Base-by-base conservation (phyloP, 75 land plant genomes). In the Cunninghamia lanceolata region DNA sequence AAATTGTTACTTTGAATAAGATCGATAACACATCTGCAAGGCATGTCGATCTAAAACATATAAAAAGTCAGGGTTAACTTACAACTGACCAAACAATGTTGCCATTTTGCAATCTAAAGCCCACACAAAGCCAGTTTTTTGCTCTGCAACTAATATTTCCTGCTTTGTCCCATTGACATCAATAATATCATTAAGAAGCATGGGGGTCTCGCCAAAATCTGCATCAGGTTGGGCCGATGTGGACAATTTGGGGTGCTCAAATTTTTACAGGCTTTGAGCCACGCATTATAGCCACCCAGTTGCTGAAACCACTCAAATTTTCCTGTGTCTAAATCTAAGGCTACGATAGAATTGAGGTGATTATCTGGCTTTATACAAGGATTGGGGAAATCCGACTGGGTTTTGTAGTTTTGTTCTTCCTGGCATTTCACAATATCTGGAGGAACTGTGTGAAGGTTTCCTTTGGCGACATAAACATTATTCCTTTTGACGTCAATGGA, bases 181-280 rank as follows among this genome's bases (percentile, higher is more conserved):
- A 9, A 11, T 43, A 30, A 30, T 21, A 78, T 90, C 82, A 39
- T 53, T 82, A 1, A 92, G 87, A 84, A 93, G 77, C 92, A 93
- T 89, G 10, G 95, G 93, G 16, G 91, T 91, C 87, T 93, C 92
- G 0, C 95, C 93, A 83, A 93, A 93, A 42, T 93, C 93, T 16
- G 91, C 91, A 82, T 91, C 91, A 0, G 88, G 39, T 87, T 92
- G 28, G 90, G 89, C 16, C 84, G 84, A 17, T 85, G 28, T 0
- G 94, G 94, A 75, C 92, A 91, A 56, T 87, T 86, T 1, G 94
- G 91, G 77, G 68, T 85, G 3, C 66, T 83, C 25, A 86, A 54
- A 71, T n/a, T 59, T 19, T 43, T 28, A 19, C 90, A 91, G 2
- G 84, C 89, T 2, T 71, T 71, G 32, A 71, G 63, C 70, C 85